Base-by-base conservation (phyloP, 2,329 filamentous ascomycete genomes). In the Colletotrichum scovillei region DNA sequence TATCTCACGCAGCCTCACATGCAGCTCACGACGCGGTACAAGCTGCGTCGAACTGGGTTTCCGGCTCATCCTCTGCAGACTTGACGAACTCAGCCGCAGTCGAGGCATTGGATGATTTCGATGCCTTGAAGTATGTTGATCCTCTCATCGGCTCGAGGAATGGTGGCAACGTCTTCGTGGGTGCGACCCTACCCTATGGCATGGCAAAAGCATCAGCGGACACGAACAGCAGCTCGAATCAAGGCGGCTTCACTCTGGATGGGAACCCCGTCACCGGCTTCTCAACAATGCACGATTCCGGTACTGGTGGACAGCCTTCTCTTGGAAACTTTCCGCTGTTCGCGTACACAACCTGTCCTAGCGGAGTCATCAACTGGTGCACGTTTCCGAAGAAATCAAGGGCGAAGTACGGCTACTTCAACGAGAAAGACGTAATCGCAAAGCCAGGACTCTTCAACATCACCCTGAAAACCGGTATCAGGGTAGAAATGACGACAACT, bases 271-370 rank as follows among this genome's bases (percentile, higher is more conserved):
- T 91, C 46, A 85, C 84, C 5, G 90, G 89, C 16, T 91, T 90
- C 80, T 89, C 87, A 14, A 84, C 87, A 49, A 84, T 91, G 82
- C 89, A 91, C 78, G 89, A 91, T 77, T 89, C 87, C 2, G 89
- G 89, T 1, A 91, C 88, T 0, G 89, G 89, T 26, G 86, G 86
- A 8, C 81, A 82, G 1, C 89, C 92, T 0, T 94, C 91, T 4
- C 82, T 94, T 19, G 93, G 92, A 16, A 94, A 94, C 78, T 95
- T 95, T 66, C 91, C 93, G 0, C 83, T 95, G 1, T 94, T 95
- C 75, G 87, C 92, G 0, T 92, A 93, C 74, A 82, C 88, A 4
- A 84, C 85, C 53, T 95, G 93, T 75, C 85, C 88, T 0, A 86
- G 84, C 16, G 89, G 93, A 73, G 87, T 91, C 52, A 81, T 94